Conservation (phyloP, 306 rosid genomes). For the Vigna nakashimae region DNA sequence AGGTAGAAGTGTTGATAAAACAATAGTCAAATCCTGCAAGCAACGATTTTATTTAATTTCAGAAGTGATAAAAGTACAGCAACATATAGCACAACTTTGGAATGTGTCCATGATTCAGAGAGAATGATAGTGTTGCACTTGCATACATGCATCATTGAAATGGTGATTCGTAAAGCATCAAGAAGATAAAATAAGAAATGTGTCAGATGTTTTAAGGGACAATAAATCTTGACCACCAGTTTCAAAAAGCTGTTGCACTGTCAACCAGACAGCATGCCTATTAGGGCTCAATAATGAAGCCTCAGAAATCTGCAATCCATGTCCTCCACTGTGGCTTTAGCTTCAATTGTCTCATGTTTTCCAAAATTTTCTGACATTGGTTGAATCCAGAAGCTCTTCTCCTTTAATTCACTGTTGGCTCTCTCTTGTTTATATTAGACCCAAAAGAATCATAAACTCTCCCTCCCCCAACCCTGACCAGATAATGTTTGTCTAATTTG, state of each 20-base stretch:
- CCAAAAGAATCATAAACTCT: neutral
- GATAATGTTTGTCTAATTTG: neutral
- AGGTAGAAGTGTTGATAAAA: conserved; percentile 78
- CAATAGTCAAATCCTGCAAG: conserved; percentile 77
- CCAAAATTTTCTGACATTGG: neutral
- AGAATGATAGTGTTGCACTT: no score
- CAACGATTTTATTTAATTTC: conserved; percentile 24
- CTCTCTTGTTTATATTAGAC: neutral
- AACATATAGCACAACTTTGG: neutral
- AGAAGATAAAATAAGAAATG: no score
- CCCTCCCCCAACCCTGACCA: neutral
- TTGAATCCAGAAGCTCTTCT: neutral
- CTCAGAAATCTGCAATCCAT: conserved; percentile 7
- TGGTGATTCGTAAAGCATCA: no score
- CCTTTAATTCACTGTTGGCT: neutral
- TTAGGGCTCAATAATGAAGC: neutral
- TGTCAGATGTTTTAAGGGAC: no score
- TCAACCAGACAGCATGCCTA: neutral
- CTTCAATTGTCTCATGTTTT: neutral
- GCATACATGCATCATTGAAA: no score
- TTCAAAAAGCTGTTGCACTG: neutral
- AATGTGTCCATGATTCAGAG: no score
- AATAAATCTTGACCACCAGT: no score
- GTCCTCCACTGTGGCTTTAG: neutral
- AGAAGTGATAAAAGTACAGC: conserved; percentile 17